Percentiles rank a stretch among this genome's conserved stretches.
These are phyloP conservation scores for Scedosporium minutisporum DNA, from an alignment of 2,329 filamentous ascomycete genomes.

Conservation along the genomic window DNA sequence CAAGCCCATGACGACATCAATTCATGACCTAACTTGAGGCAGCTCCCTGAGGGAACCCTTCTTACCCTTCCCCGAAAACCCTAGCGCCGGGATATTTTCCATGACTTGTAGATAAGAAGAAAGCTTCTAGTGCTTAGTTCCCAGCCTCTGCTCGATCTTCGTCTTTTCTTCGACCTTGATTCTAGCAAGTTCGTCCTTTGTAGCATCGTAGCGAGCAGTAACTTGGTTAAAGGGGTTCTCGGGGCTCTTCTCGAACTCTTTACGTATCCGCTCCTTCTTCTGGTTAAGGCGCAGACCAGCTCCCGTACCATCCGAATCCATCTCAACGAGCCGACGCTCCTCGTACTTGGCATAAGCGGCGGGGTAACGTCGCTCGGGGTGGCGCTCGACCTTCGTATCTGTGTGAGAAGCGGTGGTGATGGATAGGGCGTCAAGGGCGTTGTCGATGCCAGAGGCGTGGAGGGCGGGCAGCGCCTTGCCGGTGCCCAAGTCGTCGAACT, in stretches of 20 bases:
- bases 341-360: slow-evolving; percentile 78
- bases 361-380: slow-evolving; percentile 80
- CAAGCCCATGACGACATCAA: background rate
- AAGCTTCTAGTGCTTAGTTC: slow-evolving; percentile 9
- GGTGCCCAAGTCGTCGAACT: slow-evolving; percentile 51
- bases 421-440: slow-evolving; percentile 78
- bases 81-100: too few species aligned
- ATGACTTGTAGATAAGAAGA: background rate
- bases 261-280: slow-evolving; percentile 71
- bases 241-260: slow-evolving; percentile 90
- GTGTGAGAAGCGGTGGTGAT: slow-evolving; percentile 43
- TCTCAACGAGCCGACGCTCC: slow-evolving; percentile 71
- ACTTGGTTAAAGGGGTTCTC: slow-evolving; percentile 96
- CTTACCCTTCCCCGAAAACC: background rate
- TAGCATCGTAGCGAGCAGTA: slow-evolving; percentile 64
- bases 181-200: slow-evolving; percentile 63
- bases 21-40: background rate
- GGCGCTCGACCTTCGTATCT: slow-evolving; percentile 63
- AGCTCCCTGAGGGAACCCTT: background rate
- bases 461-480: slow-evolving; percentile 46
- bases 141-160: slow-evolving; percentile 66
- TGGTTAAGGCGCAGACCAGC: slow-evolving; percentile 71
- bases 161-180: slow-evolving; percentile 56
- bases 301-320: slow-evolving; percentile 67
- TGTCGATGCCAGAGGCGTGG: slow-evolving; percentile 83